A percentile compares a stretch with the other conserved stretches of the same genome.
These are phyloP conservation scores for Xylaria cubensis DNA, from an alignment of 495 filamentous ascomycete genomes.

Conservation along the genomic window DNA sequence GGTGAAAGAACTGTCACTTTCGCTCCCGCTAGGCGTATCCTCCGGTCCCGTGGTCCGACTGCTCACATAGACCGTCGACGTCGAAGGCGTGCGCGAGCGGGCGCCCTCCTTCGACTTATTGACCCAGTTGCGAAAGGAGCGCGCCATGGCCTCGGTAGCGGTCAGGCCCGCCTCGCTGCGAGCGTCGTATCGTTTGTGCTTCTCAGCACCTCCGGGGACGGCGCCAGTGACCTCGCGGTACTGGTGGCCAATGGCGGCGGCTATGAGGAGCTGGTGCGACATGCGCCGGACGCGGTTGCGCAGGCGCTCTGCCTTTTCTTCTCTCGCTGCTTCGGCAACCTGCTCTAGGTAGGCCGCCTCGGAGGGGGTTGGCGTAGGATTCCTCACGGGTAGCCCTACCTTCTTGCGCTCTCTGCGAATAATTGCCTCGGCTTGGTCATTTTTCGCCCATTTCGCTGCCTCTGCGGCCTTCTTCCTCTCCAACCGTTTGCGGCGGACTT, in stretches of 20 bases:
- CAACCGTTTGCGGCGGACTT: background rate
- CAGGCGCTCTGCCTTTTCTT: background rate
- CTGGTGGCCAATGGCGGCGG: slow-evolving; percentile 32
- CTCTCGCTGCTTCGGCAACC: background rate
- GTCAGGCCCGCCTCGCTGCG: slow-evolving; percentile 25
- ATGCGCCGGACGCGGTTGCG: slow-evolving; percentile 28
- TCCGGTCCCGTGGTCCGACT: slow-evolving; percentile 15
- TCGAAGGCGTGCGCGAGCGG: slow-evolving; percentile 3
- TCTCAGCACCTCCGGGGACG: slow-evolving; percentile 21
- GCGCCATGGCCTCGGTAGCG: slow-evolving; percentile 29
- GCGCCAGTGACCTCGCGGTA: slow-evolving; percentile 26
- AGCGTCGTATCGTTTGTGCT: slow-evolving; percentile 22
- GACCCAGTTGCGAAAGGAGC: slow-evolving; percentile 28
- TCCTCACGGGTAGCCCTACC: slow-evolving; percentile 5
- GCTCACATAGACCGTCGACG: background rate
- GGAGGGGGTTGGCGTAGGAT: slow-evolving; percentile 23
- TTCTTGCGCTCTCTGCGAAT: slow-evolving; percentile 9
- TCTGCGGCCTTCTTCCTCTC: slow-evolving; percentile 5
- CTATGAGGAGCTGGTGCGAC: slow-evolving; percentile 33
- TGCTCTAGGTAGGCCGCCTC: background rate
- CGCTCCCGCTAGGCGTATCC: slow-evolving; percentile 7
- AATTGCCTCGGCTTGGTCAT: background rate
- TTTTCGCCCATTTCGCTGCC: background rate
- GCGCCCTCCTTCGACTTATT: slow-evolving; percentile 18
- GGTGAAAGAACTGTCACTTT: slow-evolving; percentile 2